phyloP scores from a whole-genome alignment of 2,329 filamentous ascomycete genomes.

The Diplodia scrobiculata region DNA sequence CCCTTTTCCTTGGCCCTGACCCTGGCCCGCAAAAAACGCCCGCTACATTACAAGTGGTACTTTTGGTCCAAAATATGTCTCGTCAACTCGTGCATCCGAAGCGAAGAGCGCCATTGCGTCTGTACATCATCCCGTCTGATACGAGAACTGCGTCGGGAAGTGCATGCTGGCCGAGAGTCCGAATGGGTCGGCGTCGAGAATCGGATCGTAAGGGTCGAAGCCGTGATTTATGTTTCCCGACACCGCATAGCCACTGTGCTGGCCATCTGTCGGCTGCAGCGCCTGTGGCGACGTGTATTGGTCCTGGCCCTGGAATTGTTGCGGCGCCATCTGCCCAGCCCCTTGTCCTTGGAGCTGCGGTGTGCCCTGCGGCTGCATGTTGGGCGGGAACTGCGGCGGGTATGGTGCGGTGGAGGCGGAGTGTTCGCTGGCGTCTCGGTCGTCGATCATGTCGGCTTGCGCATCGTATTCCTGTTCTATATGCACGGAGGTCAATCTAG shows the following conservation, averaged over 20 bases:
- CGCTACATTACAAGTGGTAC: constrained; percentile 25
- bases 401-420: constrained; percentile 70
- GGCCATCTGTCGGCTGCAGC: constrained; percentile 39
- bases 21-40: constrained; percentile 22
- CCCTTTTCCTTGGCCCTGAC: constrained; percentile 3
- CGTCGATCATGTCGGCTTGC: constrained; percentile 84
- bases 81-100: constrained; percentile 24
- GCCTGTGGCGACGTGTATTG: constrained; percentile 41
- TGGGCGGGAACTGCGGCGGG: constrained; percentile 56
- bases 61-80: constrained; percentile 16
- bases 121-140: constrained; percentile 50
- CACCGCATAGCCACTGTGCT: constrained; percentile 37
- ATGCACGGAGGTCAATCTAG: constrained; percentile 66
- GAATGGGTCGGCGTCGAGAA: constrained; percentile 90
- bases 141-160: constrained; percentile 81
- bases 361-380: constrained; percentile 44
- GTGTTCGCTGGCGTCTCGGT: constrained; percentile 67
- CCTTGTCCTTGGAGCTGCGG: constrained; percentile 41
- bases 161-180: constrained; percentile 93
- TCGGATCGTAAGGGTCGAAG: constrained; percentile 76
- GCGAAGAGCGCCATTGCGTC: constrained; percentile 30
- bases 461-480: constrained; percentile 97
- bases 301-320: constrained; percentile 30
- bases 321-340: constrained; percentile 37
- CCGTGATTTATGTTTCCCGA: constrained; percentile 55